phyloP scores from a whole-genome alignment of 176 grass and related monocot genomes.

The Oryza coarctata region DNA sequence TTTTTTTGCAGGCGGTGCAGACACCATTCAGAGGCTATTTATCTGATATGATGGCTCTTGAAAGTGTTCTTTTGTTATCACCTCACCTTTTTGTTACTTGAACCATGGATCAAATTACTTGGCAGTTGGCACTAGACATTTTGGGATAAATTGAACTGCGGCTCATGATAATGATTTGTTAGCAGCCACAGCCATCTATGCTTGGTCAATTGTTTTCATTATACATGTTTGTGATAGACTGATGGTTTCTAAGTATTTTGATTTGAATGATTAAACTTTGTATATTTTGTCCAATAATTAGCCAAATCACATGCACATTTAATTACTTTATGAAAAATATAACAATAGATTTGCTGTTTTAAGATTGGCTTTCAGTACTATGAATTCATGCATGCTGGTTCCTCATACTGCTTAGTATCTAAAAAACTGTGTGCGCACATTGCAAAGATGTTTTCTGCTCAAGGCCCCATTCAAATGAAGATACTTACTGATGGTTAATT shows the following conservation, averaged over 20 bases:
- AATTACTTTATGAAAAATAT: neutral
- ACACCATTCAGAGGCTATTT: conserved; percentile 83
- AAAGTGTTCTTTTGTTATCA: conserved; percentile 33
- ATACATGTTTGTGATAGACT: neutral
- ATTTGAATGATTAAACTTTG: too few relatives aligned
- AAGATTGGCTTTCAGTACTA: too few relatives aligned
- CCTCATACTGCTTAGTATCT: too few relatives aligned
- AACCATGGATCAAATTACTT: neutral
- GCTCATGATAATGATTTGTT: neutral
- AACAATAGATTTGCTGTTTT: neutral
- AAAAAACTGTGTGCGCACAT: neutral
- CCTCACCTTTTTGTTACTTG: neutral
- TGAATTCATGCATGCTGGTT: too few relatives aligned
- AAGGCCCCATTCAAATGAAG: neutral
- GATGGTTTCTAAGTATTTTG: neutral
- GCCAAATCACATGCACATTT: too few relatives aligned
- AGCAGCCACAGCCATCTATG: neutral
- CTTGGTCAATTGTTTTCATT: neutral
- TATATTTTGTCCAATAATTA: too few relatives aligned
- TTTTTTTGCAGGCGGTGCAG: conserved; percentile 60
- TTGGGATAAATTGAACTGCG: neutral
- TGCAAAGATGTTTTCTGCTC: neutral
- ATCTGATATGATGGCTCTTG: conserved; percentile 75
- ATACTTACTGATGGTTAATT: neutral
- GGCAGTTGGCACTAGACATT: neutral